Base-by-base conservation (phyloP, 306 rosid genomes). In the Prunus davidiana region DNA sequence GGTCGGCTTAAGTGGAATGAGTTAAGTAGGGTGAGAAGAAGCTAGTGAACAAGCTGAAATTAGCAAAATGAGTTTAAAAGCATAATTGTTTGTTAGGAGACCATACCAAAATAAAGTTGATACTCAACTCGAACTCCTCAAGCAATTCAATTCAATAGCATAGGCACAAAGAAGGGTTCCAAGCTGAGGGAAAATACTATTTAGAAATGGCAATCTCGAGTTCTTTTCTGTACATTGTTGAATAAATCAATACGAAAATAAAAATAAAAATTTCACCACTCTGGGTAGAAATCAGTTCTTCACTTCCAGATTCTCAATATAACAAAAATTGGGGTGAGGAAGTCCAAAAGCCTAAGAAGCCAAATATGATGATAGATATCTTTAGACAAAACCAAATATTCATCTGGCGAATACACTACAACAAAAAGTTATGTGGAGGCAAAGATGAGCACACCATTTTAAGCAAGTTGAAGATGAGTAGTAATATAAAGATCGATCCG, bases 401-500 rank as follows among this genome's bases (percentile, higher is more conserved):
- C 28, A 65, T 32, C 46, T 63, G 18, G 54, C 43, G 58, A 51
- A 15, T 9, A 12, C 14, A 43, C 32, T 27, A 61, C 43, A 38
- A 38, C 9, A n/a, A 15, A 74, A 49, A 72, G 58, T 63, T 71
- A 49, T 22, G 43, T 12, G 78, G 62, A 55, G 64, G 46, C 65
- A 77, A 56, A 66, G 20, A 71, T 13, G 75, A 72, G 65, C 41
- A 41, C 24, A 2, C 6, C 1, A 72, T 61, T 34, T 67, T 16
- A 49, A 71, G 70, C 13, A 64, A 41, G 24, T 7, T 19, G 5
- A 49, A 56, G 63, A 62, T 22, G 57, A 38, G 66, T 22, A 80
- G 61, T 58, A 51, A 66, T 38, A 57, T 73, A 32, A 87, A 20
- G 63, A 66, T 82, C 49, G 50, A 79, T 68, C 70, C 73, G 82